A percentile compares a stretch with the other conserved stretches of the same genome.
These are phyloP conservation scores for Dichotomopilus funicola DNA, from an alignment of 2,329 filamentous ascomycete species.

Conservation along the genomic window DNA sequence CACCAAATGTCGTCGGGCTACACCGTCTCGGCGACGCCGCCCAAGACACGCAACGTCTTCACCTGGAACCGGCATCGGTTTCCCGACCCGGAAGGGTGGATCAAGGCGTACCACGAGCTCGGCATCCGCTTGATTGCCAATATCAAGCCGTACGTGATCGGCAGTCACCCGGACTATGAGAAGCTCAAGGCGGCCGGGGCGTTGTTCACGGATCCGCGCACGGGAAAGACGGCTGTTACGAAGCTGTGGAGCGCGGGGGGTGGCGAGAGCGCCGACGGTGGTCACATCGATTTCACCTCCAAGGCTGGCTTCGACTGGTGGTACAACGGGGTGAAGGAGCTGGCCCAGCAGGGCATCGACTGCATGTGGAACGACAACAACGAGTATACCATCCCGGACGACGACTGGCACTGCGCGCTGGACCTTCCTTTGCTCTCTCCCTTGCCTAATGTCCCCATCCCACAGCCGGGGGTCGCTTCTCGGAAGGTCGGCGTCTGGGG, in stretches of 20 bases:
- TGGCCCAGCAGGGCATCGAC: constrained; percentile 5
- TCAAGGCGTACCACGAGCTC: not conserved
- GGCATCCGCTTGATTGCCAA: constrained; percentile 6
- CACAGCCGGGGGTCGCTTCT: no score
- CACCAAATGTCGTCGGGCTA: constrained; percentile 8
- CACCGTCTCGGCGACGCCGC: constrained; percentile 4
- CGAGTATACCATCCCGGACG: constrained; percentile 5
- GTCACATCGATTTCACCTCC: constrained; percentile 6
- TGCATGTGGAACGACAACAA: constrained; percentile 11
- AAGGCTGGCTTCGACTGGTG: constrained; percentile 4
- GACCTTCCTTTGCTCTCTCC: not conserved
- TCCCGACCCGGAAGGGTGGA: constrained; percentile 6
- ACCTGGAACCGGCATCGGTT: constrained; percentile 8
- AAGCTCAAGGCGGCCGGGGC: constrained; percentile 4
- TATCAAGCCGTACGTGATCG: constrained; percentile 9
- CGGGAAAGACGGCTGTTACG: constrained; percentile 5
- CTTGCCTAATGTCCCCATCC: no score
- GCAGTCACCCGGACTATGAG: constrained; percentile 4
- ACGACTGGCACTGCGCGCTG: constrained; percentile 4
- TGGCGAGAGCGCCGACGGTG: constrained; percentile 4
- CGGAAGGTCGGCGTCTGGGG: constrained; percentile 4
- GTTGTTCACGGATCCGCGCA: constrained; percentile 2
- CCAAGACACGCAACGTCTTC: constrained; percentile 6
- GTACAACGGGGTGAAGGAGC: constrained; percentile 2
- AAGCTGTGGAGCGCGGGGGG: constrained; percentile 8